Base-by-base conservation (phyloP, 2,329 filamentous ascomycete genomes). In the Xylaria sp. region DNA sequence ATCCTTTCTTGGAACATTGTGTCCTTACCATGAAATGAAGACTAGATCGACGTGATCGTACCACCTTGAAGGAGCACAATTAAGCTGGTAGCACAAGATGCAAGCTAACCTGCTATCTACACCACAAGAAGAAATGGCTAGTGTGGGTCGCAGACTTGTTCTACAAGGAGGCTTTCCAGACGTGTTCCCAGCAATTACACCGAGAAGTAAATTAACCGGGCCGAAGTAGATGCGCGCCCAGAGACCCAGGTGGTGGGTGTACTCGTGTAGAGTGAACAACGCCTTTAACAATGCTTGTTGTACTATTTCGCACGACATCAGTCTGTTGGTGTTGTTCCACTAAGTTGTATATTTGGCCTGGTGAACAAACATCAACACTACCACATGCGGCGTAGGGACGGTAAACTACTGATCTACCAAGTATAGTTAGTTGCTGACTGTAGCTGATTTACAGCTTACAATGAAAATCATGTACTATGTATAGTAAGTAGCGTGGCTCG, bases 131-230 rank as follows among this genome's bases (percentile, higher is more conserved):
- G 12, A 58, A 37, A 4, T 32, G 10, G 50, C 27, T 21, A 40
- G 37, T 57, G 54, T 27, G 21, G 35, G 40, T 25, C 54, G 54
- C 21, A 57, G 21, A 42, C 37, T 47, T 47, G 21, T 18, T 29
- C 8, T 23, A 53, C n/a, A n/a, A n/a, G n/a, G 37, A 54, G 27
- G n/a, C 25, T 47, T 47, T 40, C 54, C 21, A 58, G 42, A 58
- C 23, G 32, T 32, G 42, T n/a, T 53, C 18, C 51, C 21, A 40
- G 40, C 40, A 42, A 42, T 18, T n/a, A 42, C 40, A 42, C 40
- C 40, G 40, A 60, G 29, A 23, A 53, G 25, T 53, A 58, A 53
- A 67, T 67, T 23, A 67, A 50, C 65, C 65, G 65, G 65, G 47
- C 65, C 65, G 65, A 67, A 59, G 53, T n/a, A 54, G 35, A 60